Evolutionary conservation across 1,139 yeast genomes (phyloP).

Genomic region (Lodderomyces theae): DNA sequence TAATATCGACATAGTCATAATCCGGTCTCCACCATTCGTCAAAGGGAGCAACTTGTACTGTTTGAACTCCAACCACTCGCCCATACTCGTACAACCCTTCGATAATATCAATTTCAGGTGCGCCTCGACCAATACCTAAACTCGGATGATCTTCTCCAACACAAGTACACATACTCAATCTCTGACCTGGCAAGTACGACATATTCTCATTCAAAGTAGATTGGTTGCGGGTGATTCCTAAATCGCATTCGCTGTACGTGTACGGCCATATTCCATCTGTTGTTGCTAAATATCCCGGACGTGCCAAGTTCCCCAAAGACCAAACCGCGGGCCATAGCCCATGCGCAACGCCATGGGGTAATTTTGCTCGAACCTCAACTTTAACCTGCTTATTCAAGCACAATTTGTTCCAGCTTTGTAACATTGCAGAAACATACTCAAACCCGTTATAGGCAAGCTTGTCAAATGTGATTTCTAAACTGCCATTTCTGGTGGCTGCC

Average conservation of each 20-base stretch:
- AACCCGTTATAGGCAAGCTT: constrained; percentile 23
- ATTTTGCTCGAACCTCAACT: constrained; percentile 24
- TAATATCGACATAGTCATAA: constrained; percentile 24
- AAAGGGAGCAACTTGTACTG: constrained; percentile 33
- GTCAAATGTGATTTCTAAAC: constrained; percentile 22
- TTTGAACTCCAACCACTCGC: constrained; percentile 26
- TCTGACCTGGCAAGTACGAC: constrained; percentile 30
- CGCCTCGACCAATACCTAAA: constrained; percentile 30
- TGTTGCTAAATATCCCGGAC: constrained; percentile 31
- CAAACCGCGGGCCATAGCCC: constrained; percentile 36
- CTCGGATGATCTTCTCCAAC: constrained; percentile 31
- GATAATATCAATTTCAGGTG: constrained; percentile 33
- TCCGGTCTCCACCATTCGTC: constrained; percentile 37
- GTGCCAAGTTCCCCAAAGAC: constrained; percentile 31
- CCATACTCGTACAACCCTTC: constrained; percentile 27
- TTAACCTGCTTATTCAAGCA: constrained; percentile 28
- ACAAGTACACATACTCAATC: constrained; percentile 26
- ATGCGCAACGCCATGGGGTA: constrained; percentile 20
- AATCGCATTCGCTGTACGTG: constrained; percentile 30
- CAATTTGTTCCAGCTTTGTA: constrained; percentile 32
- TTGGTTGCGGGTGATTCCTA: constrained; percentile 31
- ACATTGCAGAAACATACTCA: constrained; percentile 28
- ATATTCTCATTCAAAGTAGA: constrained; percentile 27
- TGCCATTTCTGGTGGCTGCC: constrained; percentile 26
- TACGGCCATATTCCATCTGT: constrained; percentile 38